Evolutionary conservation across 805 yeast genomes (phyloP), one percentile per base, ranked within the genome.

Genomic region (Wickerhamomyces ciferrii): DNA sequence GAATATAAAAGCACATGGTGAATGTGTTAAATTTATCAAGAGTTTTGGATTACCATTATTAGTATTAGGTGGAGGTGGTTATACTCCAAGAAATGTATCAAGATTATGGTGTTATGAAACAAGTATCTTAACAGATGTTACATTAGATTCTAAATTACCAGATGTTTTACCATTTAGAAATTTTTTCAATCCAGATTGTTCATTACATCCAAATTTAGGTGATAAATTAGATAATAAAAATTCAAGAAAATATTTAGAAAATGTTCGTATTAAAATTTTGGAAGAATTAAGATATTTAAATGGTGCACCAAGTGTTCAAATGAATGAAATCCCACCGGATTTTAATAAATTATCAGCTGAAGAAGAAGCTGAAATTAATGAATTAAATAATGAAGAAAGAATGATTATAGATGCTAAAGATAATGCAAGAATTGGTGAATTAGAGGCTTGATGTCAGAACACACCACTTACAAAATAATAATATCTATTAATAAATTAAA

Each of bases 1-100:
- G 52, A 88, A 94, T 47, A 91, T 92, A 79, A 74, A 73, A 46
- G 98, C 97, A 0, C 99, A 95, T 64, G 98, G 97, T 37, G 95
- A 92, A 66, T 94, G 99, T 72, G 88, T 92, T 43, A 82, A 84
- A 55, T 92, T 80, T 67, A 89, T 91, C 43, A 87, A 86, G 63
- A 76, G 87, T 9, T 88, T 92, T 61, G 87, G 87, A 42, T 75
- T 94, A 17, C 98, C 99, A 10, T 70, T 88, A 76, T 78, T 94
- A 83, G 96, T 94, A 27, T 75, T 94, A 19, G 99, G 99, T 37
- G 99, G 99, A 43, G 99, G 99, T 56, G 99, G 99, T 19, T 94
- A 94, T 69, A 94, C 99, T 2, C 95, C 96, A 78, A 78, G 97
- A 64, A 94, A 94, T 63, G 99, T 94, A 42, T 89, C 97, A 5